Base-by-base conservation (phyloP, 2,329 filamentous ascomycete genomes). In the Clonostachys rosea region DNA sequence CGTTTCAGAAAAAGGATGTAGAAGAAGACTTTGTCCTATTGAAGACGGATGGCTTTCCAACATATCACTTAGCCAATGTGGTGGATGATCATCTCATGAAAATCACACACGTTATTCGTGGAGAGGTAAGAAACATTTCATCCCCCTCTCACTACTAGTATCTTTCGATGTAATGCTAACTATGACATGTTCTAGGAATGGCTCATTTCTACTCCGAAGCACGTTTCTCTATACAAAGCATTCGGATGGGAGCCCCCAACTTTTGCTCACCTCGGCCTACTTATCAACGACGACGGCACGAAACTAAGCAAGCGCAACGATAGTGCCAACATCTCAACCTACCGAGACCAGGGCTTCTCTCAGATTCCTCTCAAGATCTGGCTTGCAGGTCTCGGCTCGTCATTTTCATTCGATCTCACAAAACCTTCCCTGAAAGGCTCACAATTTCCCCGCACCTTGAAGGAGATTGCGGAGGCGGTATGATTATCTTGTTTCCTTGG, bases 1-100 rank as follows among this genome's bases (percentile, higher is more conserved):
- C 67, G 11, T 83, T 86, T 54, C 69, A 75, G 67, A 76, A 78
- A 61, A 68, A 70, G 58, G 61, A 76, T 53, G 54, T 68, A 45
- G 68, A 84, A 63, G 89, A 94, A 54, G 91, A 97, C 59, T 92
- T 91, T 17, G 88, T 99, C 50, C 74, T 99, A 39, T 73, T 96
- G 50, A 99, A 99, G 66, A 86, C 84, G 1, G 94, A 99, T 62
- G 91, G 91, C 0, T 87, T 87, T 53, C 94, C 94, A 0, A 99
- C 95, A 0, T 99, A 99, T 60, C 94, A 99, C 65, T 85, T 99
- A 51, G 94, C 94, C 5, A 99, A 97, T 60, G 92, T 99, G 9
- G 86, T 99, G 5, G 94, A 99, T 60, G 94, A 99, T 60, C 89
- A 96, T 64, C 74, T 87, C 50, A 99, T 99, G 94, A 73, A 89